Base-by-base conservation (phyloP, 371 early-diverging fungal genomes). In the Apophysomyces trapeziformis region DNA sequence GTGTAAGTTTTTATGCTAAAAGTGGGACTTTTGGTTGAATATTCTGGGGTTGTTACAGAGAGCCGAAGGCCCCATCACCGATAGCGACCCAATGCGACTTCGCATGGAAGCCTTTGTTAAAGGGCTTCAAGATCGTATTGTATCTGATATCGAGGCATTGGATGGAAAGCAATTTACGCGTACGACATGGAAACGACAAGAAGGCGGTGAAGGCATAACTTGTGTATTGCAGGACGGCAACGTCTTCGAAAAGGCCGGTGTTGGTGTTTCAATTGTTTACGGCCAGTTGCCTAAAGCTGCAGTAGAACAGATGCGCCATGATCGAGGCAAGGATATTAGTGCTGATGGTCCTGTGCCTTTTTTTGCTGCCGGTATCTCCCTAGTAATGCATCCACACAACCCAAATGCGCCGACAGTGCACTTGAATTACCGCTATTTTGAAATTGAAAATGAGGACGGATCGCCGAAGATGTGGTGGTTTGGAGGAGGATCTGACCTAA, bases 341-440 rank as follows among this genome's bases (percentile, higher is more conserved):
- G 82, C 74, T 4, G 76, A 82, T 60, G 82, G 80, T 2, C 85
- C 85, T 18, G 68, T 78, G 11, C 87, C 88, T 56, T 85, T 95
- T 80, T 94, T 93, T 75, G 98, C 91, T 6, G 92, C 96, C 0
- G 97, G 97, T 2, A 92, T 97, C 58, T 91, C 91, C 1, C 82
- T 93, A 50, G 96, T 98, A 35, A 87, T 96, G 67, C 97, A 98
- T 66, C 97, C 97, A 38, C 88, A 90, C 71, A 98, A 97, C 75
- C 98, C 97, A 7, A 87, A 91, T 67, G 95, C 93, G 1, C 97
- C 98, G 1, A 98, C 98, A 0, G 90, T 93, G 1, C 98, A 98
- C 73, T 80, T 93, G 73, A 98, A 98, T 78, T 98, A 95, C 78
- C 88, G 98, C 11, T 97, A 97, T 76, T 96, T 98, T 85, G 97